Evolutionary conservation across 2,329 filamentous ascomycete species (phyloP), one percentile per base, ranked within the genome.

Genomic region (Epichloe hybrida): DNA sequence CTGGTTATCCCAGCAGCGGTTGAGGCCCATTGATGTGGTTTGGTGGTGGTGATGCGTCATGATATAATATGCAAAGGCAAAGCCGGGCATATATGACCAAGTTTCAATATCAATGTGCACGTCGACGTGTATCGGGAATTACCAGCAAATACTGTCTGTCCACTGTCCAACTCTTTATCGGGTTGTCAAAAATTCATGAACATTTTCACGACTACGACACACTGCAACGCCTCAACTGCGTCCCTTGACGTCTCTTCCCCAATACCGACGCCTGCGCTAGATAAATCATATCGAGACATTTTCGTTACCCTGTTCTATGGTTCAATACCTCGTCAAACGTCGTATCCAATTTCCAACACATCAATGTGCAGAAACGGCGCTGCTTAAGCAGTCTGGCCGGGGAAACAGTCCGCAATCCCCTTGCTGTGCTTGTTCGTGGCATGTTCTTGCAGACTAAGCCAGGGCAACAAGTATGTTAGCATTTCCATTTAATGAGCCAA

Each of bases 361-460:
- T 9, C 31, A 15, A 36, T 6, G 21, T 17, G 9, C 3, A 11
- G 13, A 34, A 15, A n/a, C 27, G 39, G 23, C 27, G 15, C 39
- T 34, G 20, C 21, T 46, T 34, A 51, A 8, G 13, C 5, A 23
- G 43, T 39, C 50, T 70, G 76, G 49, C 56, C 67, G 17, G 69
- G 81, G 69, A 90, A 90, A 70, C 86, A 89, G 41, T 87, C 83
- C 48, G 74, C 65, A 31, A 87, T 72, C 41, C 75, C 74, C 72
- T 88, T 87, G 72, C 70, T 82, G 72, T 90, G 86, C 74, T 88
- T 88, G 70, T 88, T 88, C 56, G 69, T 64, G 55, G 85, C 83
- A 66, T 90, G 86, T 62, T 85, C 80, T 53, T 75, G 77, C 55
- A 89, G 77, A 55, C 79, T 83, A 38, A 3, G 34, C 2, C 15